These are phyloP conservation scores for Stephania japonica DNA, from an alignment of 164 flowering plant genomes.

Conservation along the genomic window DNA sequence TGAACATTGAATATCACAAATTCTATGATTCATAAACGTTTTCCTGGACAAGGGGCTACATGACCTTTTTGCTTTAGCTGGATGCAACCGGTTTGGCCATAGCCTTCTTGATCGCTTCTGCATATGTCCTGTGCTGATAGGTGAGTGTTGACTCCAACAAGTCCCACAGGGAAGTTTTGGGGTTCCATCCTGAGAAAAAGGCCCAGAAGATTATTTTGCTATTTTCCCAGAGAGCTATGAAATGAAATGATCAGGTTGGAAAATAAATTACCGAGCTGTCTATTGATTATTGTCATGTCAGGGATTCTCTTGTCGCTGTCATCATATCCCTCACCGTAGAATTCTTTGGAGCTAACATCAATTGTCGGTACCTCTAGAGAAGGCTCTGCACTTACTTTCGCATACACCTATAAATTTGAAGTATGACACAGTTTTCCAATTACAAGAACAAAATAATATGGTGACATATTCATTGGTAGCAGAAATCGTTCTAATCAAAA, in stretches of 20 bases:
- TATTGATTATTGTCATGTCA: conserved; percentile 93
- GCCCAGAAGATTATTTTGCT: background rate
- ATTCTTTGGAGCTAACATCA: conserved; percentile 91
- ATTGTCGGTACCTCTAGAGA: conserved; percentile 63
- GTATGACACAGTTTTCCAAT: background rate
- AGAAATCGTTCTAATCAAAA: background rate
- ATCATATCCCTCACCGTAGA: conserved; percentile 96
- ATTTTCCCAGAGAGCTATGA: background rate
- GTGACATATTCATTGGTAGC: background rate
- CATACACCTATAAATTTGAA: conserved; percentile 48
- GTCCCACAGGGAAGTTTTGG: conserved; percentile 96
- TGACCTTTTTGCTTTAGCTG: conserved; percentile 24
- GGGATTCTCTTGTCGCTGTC: conserved; percentile 94
- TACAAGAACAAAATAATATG: background rate
- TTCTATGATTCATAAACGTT: background rate
- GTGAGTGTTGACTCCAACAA: conserved; percentile 92
- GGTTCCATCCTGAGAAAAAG: conserved; percentile 71
- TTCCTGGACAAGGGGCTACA: conserved; percentile 6
- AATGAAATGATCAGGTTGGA: background rate
- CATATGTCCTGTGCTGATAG: conserved; percentile 92
- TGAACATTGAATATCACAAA: background rate
- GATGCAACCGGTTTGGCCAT: conserved; percentile 60
- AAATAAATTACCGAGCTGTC: conserved; percentile 72
- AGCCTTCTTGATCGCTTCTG: conserved; percentile 77
- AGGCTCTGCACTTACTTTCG: conserved; percentile 82